Conservation (phyloP, 2,329 filamentous ascomycete genomes). For the Neonectria ditissima region DNA sequence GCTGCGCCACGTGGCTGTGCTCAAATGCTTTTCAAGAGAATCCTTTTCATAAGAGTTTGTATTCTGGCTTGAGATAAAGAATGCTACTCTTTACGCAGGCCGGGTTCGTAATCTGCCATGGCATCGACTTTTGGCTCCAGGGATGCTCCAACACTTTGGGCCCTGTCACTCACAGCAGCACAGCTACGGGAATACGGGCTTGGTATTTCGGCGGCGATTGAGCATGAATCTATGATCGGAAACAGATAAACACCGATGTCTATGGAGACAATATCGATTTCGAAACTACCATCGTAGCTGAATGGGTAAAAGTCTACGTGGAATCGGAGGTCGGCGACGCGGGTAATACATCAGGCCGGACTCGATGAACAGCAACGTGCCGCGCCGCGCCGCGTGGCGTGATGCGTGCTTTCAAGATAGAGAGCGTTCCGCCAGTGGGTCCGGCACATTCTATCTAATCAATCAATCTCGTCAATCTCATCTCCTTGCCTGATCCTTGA, state of each 20-base stretch:
- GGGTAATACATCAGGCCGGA: conserved; percentile 19
- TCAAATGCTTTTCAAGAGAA: background rate
- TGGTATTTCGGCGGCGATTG: background rate
- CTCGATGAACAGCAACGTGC: conserved; percentile 3
- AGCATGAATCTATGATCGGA: background rate
- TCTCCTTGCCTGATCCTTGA: background rate
- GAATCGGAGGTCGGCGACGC: conserved; percentile 8
- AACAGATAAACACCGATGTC: background rate
- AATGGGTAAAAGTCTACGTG: too few relatives aligned
- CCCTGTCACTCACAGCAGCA: background rate
- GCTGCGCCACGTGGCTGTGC: conserved; percentile 28
- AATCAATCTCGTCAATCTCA: conserved; percentile 34
- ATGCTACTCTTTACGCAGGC: background rate
- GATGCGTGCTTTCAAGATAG: background rate
- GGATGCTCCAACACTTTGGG: background rate
- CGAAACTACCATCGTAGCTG: background rate
- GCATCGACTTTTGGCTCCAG: background rate
- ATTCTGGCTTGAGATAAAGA: background rate
- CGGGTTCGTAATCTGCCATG: background rate
- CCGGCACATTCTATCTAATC: conserved; percentile 35
- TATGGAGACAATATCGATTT: background rate
- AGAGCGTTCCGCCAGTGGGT: conserved; percentile 30
- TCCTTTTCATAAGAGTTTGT: background rate
- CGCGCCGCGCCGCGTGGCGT: conserved; percentile 1
- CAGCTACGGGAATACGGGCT: background rate